Conservation (phyloP, 2,329 filamentous ascomycete species). For the Pseudocercospora pini-densiflorae region DNA sequence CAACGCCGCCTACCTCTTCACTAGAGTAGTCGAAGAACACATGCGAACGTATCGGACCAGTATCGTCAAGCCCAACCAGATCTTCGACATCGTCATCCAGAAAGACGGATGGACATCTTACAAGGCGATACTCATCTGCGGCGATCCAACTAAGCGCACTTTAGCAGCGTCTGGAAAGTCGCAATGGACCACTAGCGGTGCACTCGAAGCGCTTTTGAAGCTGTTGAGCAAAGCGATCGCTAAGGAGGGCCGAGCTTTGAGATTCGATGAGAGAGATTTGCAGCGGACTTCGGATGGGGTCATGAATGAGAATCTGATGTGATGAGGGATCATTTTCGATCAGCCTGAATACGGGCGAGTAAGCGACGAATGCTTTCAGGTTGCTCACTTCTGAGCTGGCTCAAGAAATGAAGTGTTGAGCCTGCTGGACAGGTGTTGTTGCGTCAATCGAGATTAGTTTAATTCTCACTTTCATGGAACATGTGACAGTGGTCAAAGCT, state of each 20-base stretch:
- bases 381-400: background rate
- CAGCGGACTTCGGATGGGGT: background rate
- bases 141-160: background rate
- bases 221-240: background rate
- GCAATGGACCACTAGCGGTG: background rate
- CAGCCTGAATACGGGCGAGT: background rate
- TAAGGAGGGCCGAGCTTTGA: background rate
- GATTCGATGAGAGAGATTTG: background rate
- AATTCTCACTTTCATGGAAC: background rate
- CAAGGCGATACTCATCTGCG: background rate
- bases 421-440: background rate
- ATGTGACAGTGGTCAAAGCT: background rate
- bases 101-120: background rate
- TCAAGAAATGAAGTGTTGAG: background rate
- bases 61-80: background rate
- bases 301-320: background rate
- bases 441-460: background rate
- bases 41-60: background rate
- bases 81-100: background rate
- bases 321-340: background rate
- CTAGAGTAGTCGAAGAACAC: background rate
- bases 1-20: background rate
- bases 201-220: background rate
- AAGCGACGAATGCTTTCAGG: background rate
- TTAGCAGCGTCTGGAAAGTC: background rate